phyloP scores from a whole-genome alignment of 768 basidiomycete species.

The Suillus cothurnatus region DNA sequence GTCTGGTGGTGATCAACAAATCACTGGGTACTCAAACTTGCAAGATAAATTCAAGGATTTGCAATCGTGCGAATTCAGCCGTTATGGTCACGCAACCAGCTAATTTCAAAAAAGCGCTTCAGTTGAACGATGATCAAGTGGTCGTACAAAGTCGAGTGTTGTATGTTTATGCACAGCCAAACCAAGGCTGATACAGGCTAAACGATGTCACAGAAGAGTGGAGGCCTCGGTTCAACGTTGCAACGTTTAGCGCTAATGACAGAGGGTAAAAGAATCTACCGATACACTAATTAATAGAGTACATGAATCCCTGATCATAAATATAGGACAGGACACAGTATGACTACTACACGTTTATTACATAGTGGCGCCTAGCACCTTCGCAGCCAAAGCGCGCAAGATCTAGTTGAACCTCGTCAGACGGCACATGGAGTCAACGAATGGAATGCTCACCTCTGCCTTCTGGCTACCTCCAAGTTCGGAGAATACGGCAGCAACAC shows the following conservation, averaged over 20 bases:
- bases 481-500: constrained; percentile 85
- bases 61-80: background rate
- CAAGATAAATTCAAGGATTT: background rate
- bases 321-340: background rate
- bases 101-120: background rate
- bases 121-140: background rate
- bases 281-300: background rate
- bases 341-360: constrained; percentile 5
- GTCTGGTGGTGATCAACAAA: background rate
- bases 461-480: constrained; percentile 78
- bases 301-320: background rate
- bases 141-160: background rate
- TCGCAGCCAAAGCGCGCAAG: constrained; percentile 76
- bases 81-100: too few species aligned
- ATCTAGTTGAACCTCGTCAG: constrained; percentile 49
- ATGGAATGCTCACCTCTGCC: constrained; percentile 64
- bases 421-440: background rate
- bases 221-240: background rate
- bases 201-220: background rate
- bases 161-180: background rate
- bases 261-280: background rate
- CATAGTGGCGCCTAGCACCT: constrained; percentile 73
- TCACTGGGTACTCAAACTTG: background rate
- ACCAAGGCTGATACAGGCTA: background rate
- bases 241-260: background rate